phyloP scores from a whole-genome alignment of 2,329 filamentous ascomycete genomes.

The Nannizziopsis arthrosporioides region DNA sequence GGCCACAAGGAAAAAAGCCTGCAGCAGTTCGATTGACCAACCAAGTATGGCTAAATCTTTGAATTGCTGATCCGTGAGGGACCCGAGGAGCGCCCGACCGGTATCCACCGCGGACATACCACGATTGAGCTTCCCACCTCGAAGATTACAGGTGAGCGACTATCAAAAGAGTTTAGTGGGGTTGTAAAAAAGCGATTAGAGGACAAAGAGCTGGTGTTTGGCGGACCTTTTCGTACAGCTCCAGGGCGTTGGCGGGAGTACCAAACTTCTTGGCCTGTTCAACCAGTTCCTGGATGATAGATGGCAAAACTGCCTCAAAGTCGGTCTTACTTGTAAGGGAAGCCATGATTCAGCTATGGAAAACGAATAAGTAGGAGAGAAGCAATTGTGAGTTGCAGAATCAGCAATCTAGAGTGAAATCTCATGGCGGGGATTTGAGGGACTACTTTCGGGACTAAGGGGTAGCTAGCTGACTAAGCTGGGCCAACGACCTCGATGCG shows the following conservation, averaged over 20 bases:
- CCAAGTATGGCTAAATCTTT: conserved; percentile 78
- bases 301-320: conserved; percentile 83
- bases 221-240: conserved; percentile 74
- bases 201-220: neutral
- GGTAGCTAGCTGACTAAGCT: too few relatives aligned
- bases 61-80: conserved; percentile 56
- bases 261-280: conserved; percentile 71
- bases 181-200: neutral
- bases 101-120: conserved; percentile 58
- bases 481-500: too few relatives aligned
- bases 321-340: conserved; percentile 59
- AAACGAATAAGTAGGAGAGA: neutral
- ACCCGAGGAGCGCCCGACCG: conserved; percentile 20
- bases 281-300: conserved; percentile 69
- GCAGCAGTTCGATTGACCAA: conserved; percentile 96
- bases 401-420: neutral
- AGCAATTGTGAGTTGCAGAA: neutral
- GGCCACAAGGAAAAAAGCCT: conserved; percentile 96
- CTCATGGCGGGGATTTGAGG: neutral
- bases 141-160: conserved; percentile 73
- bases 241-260: conserved; percentile 63
- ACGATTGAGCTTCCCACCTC: conserved; percentile 96
- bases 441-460: too few relatives aligned
- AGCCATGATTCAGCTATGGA: conserved; percentile 40
- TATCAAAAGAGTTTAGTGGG: conserved; percentile 28